Percentiles rank a stretch among this genome's conserved stretches.
Evolutionary conservation across 169 alveolate genomes (phyloP).

Genomic region (Plasmodium blacklocki): DNA sequence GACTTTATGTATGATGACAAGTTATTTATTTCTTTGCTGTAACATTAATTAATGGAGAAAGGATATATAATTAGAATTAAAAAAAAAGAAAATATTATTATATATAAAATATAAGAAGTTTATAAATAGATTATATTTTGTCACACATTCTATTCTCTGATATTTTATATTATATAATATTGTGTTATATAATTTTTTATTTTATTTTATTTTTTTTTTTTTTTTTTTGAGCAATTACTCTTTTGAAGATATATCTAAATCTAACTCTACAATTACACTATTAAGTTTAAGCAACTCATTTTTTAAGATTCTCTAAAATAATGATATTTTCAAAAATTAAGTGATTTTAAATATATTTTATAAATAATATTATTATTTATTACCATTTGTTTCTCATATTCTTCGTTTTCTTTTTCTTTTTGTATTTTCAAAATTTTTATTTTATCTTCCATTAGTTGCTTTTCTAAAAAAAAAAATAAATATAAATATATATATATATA

Average conservation of each 20-base stretch:
- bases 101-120: background rate
- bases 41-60: background rate
- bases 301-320: slow-evolving; percentile 33
- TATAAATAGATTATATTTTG: background rate
- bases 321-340: background rate
- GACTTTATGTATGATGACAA: slow-evolving; percentile 22
- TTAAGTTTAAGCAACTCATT: slow-evolving; percentile 37
- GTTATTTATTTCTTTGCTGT: slow-evolving; percentile 38
- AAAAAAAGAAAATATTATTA: background rate
- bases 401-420: slow-evolving; percentile 21
- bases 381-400: slow-evolving; percentile 38
- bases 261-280: slow-evolving; percentile 37
- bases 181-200: background rate
- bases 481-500: no score
- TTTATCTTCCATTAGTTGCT: slow-evolving; percentile 38
- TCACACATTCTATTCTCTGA: background rate
- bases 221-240: slow-evolving; percentile 11
- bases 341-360: background rate
- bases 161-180: background rate
- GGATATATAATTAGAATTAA: no score
- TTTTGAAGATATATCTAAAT: slow-evolving; percentile 28
- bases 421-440: slow-evolving; percentile 33
- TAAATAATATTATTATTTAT: background rate
- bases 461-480: slow-evolving; percentile 7
- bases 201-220: no score